Base-by-base conservation (phyloP, 2,329 filamentous ascomycete genomes). In the Zymoseptoria pseudotritici region DNA sequence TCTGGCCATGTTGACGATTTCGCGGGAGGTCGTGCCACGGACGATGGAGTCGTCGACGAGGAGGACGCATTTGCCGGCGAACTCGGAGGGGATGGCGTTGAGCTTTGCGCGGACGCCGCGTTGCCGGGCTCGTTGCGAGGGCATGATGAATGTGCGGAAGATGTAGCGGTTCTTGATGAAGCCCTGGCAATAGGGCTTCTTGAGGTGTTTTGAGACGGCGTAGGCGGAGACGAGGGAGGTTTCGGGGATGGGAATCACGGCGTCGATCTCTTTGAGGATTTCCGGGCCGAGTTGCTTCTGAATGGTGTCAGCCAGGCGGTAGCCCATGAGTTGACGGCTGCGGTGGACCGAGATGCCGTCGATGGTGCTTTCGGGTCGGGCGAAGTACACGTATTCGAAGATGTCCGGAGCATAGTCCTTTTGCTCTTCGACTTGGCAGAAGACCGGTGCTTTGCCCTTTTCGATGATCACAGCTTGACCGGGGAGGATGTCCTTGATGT, bases 111-210 rank as follows among this genome's bases (percentile, higher is more conserved):
- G 87, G 9, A 97, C 91, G 66, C 90, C 88, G 76, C 93, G 93
- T 70, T 94, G 85, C 3, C 92, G 83, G 19, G 86, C 83, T 66
- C 85, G 85, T 74, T 97, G 92, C 26, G 88, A 88, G 1, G 92
- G 87, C 86, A 90, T 89, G 71, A 91, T 93, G 73, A 93, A 94
- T 0, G 90, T 95, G 55, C 90, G 84, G 80, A 90, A 91, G 61
- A 95, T 88, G 73, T 95, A 95, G 56, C 90, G 83, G 75, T 95
- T 95, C 81, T 94, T 95, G 65, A 96, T 86, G 68, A 96, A 93
- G 2, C 86, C 91, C 71, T 90, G 88, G 60, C 83, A 87, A 70
- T 89, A 91, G 1, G 89, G 88, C 72, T 90, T 91, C 66, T 85
- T 82, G 19, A 96, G 81, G 50, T 84, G 81, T 69, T 86, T 83